Conservation (phyloP, 257 asterid species). For the Nicotiana sylvestris region DNA sequence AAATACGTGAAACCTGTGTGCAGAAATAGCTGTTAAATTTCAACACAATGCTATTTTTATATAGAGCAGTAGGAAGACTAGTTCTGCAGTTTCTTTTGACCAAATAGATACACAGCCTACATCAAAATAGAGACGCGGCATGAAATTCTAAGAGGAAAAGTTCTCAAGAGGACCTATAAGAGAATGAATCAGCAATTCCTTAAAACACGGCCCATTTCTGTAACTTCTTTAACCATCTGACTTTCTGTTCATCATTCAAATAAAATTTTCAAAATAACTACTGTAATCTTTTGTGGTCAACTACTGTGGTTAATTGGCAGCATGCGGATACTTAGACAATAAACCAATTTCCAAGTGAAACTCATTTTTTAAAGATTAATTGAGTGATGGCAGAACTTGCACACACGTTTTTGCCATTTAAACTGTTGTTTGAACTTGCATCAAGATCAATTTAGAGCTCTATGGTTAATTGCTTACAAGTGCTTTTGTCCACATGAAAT, state of each 20-base stretch:
- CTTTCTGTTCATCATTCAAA: neutral
- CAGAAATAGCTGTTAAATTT: neutral
- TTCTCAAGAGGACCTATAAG: neutral
- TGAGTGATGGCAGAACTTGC: neutral
- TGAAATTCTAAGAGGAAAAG: neutral
- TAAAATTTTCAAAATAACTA: neutral
- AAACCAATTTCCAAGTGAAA: constrained; percentile 3
- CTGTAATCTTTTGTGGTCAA: neutral
- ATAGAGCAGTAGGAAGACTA: neutral
- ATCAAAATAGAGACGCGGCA: neutral
- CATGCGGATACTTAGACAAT: neutral
- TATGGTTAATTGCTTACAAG: neutral
- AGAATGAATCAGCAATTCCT: neutral
- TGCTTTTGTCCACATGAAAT: neutral
- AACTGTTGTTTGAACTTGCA: neutral
- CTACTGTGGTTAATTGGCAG: neutral
- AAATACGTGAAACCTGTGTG: neutral
- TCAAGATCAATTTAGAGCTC: neutral
- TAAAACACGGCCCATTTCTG: neutral
- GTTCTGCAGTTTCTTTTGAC: neutral
- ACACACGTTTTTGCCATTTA: neutral
- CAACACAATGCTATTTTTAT: neutral
- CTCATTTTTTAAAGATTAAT: neutral
- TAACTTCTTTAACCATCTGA: neutral
- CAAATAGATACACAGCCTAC: neutral